phyloP scores from a whole-genome alignment of 208 protist species.

The Crithidia brevicula region DNA sequence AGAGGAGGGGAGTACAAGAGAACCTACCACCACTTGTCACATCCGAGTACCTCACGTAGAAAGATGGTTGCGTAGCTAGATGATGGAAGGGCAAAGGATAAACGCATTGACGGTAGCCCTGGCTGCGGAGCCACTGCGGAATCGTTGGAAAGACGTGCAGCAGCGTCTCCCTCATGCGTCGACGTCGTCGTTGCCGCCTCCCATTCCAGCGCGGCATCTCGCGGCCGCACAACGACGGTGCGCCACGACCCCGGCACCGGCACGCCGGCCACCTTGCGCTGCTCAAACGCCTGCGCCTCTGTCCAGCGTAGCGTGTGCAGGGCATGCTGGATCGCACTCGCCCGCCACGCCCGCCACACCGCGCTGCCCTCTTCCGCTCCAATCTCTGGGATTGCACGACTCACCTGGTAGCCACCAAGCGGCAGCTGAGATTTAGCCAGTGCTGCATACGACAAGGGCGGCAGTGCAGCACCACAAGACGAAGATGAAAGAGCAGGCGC shows the following conservation, averaged over 20 bases:
- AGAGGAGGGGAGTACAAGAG: neutral
- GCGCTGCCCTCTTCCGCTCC: neutral
- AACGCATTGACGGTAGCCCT: constrained; percentile 13
- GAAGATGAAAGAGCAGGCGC: neutral
- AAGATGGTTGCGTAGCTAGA: constrained; percentile 87
- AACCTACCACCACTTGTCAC: constrained; percentile 62
- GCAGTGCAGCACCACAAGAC: neutral
- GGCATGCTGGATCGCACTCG: constrained; percentile 26
- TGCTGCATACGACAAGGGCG: constrained; percentile 10
- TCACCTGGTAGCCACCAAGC: constrained; percentile 31
- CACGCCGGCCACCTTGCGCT: constrained; percentile 70
- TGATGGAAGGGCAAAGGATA: constrained; percentile 72
- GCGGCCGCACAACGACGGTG: constrained; percentile 42
- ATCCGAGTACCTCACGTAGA: constrained; percentile 72
- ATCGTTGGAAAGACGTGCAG: neutral
- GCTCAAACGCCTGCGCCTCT: constrained; percentile 31
- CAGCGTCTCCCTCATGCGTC: neutral
- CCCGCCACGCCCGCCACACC: constrained; percentile 24
- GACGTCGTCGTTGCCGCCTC: neutral
- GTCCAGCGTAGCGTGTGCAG: constrained; percentile 36
- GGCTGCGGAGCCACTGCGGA: neutral
- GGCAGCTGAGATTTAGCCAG: constrained; percentile 23
- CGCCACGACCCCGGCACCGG: constrained; percentile 65
- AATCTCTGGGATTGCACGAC: neutral
- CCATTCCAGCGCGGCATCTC: constrained; percentile 12